Percentiles rank a stretch among this genome's conserved stretches.
Conservation (phyloP, 2,329 filamentous ascomycete genomes). For the Curvularia lunata region DNA sequence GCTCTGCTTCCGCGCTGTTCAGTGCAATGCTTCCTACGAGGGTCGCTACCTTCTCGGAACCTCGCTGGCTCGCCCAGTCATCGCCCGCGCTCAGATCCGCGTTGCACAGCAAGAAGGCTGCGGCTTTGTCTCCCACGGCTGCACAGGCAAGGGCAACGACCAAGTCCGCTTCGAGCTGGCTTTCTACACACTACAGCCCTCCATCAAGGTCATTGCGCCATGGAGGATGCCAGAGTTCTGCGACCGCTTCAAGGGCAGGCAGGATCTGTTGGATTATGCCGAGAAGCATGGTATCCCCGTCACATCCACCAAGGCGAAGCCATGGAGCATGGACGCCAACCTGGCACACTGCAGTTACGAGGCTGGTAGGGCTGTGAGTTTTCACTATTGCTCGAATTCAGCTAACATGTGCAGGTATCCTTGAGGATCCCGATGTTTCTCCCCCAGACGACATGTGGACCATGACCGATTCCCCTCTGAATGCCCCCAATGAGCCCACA, state of each 20-base stretch:
- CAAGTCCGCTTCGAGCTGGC: slow-evolving; percentile 70
- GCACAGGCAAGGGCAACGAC: slow-evolving; percentile 62
- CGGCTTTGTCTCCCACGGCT: slow-evolving; percentile 57
- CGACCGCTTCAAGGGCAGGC: slow-evolving; percentile 72
- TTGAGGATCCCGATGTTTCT: slow-evolving; percentile 69
- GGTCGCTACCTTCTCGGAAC: slow-evolving; percentile 62
- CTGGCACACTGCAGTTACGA: slow-evolving; percentile 81
- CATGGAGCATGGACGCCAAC: slow-evolving; percentile 64
- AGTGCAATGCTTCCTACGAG: slow-evolving; percentile 68
- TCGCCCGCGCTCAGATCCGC: slow-evolving; percentile 69
- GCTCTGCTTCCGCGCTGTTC: slow-evolving; percentile 79
- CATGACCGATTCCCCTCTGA: slow-evolving; percentile 69
- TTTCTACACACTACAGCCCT: slow-evolving; percentile 67
- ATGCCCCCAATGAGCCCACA: slow-evolving; percentile 72
- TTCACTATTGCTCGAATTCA: rapidly evolving
- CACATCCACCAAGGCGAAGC: slow-evolving; percentile 73
- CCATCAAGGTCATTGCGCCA: slow-evolving; percentile 75
- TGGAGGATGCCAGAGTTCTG: slow-evolving; percentile 75
- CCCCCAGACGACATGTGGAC: slow-evolving; percentile 84
- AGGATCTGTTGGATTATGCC: slow-evolving; percentile 76
- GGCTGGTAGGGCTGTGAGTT: slow-evolving; percentile 59
- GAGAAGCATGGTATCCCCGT: slow-evolving; percentile 71
- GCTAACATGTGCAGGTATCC: slow-evolving; percentile 52
- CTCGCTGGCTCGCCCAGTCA: slow-evolving; percentile 71
- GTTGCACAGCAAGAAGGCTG: slow-evolving; percentile 69